Conservation (phyloP, 2,329 filamentous ascomycete genomes). For the Alternaria novae-zelandiae region DNA sequence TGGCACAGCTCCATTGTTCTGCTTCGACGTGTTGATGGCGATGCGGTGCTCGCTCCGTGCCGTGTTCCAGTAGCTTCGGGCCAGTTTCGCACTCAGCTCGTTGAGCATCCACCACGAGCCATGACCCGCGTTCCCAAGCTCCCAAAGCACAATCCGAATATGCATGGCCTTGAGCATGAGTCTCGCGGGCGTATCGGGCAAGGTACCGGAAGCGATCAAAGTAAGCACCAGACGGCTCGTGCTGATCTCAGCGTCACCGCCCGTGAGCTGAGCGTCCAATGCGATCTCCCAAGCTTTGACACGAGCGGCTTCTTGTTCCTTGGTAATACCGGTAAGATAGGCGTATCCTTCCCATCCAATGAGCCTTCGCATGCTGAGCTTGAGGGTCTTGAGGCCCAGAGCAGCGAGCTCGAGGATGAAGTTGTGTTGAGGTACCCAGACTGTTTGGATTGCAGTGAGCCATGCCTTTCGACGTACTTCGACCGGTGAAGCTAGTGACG, state of each 20-base stretch:
- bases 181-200: constrained; percentile 80
- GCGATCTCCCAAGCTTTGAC: constrained; percentile 94
- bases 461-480: constrained; percentile 87
- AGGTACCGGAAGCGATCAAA: constrained; percentile 83
- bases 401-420: constrained; percentile 86
- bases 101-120: constrained; percentile 70
- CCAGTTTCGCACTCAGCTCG: constrained; percentile 73
- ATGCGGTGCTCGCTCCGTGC: constrained; percentile 69
- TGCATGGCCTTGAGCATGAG: constrained; percentile 94
- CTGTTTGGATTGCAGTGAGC: constrained; percentile 90
- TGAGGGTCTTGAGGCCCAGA: constrained; percentile 78
- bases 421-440: constrained; percentile 87
- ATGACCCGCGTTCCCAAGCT: constrained; percentile 70
- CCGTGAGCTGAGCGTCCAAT: constrained; percentile 88
- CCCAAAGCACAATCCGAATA: constrained; percentile 87
- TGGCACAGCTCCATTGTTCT: constrained; percentile 64
- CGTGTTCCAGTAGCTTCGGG: constrained; percentile 79
- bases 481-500: constrained; percentile 80
- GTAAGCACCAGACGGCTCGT: constrained; percentile 85
- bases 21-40: constrained; percentile 45
- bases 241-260: constrained; percentile 88
- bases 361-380: constrained; percentile 78
- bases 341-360: constrained; percentile 81
- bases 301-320: constrained; percentile 83
- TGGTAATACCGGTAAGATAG: constrained; percentile 77